A percentile compares a stretch with the other conserved stretches of the same genome.
Evolutionary conservation across 2,329 filamentous ascomycete species (phyloP).

Genomic region (Ceratocystis lukuohia): DNA sequence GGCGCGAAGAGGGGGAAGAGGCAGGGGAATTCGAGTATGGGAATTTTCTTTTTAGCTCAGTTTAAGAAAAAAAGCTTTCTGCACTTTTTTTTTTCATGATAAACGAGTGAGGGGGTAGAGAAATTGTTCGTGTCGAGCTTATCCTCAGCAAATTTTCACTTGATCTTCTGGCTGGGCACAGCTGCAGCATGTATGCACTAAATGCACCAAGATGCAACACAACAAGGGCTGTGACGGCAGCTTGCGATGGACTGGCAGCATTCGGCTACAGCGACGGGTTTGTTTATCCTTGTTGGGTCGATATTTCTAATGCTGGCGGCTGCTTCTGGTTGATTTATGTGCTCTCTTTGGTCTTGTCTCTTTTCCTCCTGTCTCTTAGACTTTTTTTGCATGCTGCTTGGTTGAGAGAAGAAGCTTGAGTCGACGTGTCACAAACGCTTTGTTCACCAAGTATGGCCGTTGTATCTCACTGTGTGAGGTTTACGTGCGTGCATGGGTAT

Average conservation of each 20-base stretch:
- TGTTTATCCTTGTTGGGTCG: neutral
- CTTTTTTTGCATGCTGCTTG: too few relatives aligned
- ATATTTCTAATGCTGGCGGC: neutral
- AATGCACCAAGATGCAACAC: neutral
- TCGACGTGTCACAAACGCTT: slow-evolving; percentile 6
- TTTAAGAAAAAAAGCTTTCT: neutral
- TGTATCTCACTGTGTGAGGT: too few relatives aligned
- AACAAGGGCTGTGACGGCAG: neutral
- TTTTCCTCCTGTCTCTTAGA: neutral
- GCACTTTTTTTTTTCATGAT: neutral
- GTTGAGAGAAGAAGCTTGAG: neutral
- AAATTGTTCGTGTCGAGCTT: neutral
- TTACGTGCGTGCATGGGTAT: too few relatives aligned
- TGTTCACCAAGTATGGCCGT: neutral
- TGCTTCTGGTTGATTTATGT: neutral
- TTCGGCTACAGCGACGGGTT: neutral
- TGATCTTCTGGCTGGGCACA: neutral
- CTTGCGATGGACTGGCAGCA: neutral
- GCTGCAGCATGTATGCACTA: neutral
- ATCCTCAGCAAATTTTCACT: slow-evolving; percentile 1
- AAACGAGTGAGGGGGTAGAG: neutral
- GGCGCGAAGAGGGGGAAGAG: too few relatives aligned
- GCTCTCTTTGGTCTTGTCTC: neutral
- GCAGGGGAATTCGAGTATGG: neutral
- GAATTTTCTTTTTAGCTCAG: neutral